Percentiles rank a stretch among this genome's conserved stretches.
Evolutionary conservation across 495 filamentous ascomycete genomes (phyloP).

Genomic region (Tuber borchii): DNA sequence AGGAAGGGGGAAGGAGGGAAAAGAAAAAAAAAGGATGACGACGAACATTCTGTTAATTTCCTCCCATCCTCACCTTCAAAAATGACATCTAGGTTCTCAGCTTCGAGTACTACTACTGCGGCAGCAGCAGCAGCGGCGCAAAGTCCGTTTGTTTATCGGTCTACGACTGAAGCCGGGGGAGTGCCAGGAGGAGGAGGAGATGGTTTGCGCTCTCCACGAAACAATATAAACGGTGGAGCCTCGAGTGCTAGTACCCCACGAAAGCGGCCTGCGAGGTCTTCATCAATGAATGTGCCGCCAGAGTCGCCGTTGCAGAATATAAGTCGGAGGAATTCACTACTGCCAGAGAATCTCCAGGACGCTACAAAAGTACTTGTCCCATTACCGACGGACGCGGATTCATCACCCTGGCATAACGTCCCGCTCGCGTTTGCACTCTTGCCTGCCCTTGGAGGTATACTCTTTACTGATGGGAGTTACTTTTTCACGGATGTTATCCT

Average conservation of each 20-base stretch:
- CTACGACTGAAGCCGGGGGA: not conserved
- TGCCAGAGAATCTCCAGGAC: slow-evolving; percentile 50
- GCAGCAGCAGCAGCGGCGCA: not conserved
- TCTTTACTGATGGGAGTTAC: slow-evolving; percentile 75
- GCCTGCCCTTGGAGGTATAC: slow-evolving; percentile 73
- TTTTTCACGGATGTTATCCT: slow-evolving; percentile 80
- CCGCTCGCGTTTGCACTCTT: slow-evolving; percentile 77
- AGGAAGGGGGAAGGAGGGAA: not conserved
- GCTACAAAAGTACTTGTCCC: slow-evolving; percentile 61
- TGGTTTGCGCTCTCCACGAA: not conserved
- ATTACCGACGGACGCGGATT: slow-evolving; percentile 53
- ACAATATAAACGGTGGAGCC: not conserved
- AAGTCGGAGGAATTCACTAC: not conserved
- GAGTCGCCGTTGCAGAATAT: not conserved
- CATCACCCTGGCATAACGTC: slow-evolving; percentile 59
- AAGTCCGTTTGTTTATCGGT: not conserved
- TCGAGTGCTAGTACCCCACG: not conserved
- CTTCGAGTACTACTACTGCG: not conserved
- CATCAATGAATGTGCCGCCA: not conserved
- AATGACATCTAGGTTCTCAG: not conserved
- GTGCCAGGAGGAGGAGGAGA: not conserved
- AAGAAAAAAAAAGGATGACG: not conserved
- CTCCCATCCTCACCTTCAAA: not conserved
- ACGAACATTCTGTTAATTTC: not conserved
- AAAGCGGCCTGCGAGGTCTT: not conserved